Evolutionary conservation across 176 grass and related monocot genomes (phyloP).

Genomic region (Phyllostachys edulis): DNA sequence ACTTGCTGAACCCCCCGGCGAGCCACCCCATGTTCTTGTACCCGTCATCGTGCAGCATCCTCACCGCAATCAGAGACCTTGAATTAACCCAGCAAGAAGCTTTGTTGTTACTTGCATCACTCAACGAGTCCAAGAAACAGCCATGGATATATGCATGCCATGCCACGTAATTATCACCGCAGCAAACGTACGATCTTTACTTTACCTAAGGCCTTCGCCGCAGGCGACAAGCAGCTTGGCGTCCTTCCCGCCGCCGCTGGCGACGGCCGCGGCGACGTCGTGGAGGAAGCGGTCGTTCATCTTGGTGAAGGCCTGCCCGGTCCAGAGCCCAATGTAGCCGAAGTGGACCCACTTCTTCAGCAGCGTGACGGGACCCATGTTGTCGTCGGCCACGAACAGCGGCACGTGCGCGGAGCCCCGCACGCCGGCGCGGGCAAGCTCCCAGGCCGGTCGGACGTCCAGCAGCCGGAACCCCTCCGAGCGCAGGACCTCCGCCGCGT

Average conservation of each 20-base stretch:
- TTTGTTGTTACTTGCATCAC: background rate
- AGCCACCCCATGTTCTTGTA: constrained; percentile 87
- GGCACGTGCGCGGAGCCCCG: constrained; percentile 57
- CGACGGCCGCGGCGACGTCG: constrained; percentile 41
- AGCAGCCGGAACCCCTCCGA: constrained; percentile 66
- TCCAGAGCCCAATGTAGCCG: constrained; percentile 84
- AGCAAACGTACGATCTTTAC: background rate
- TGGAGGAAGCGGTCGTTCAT: constrained; percentile 71
- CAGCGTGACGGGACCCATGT: constrained; percentile 60
- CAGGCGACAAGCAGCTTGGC: constrained; percentile 80
- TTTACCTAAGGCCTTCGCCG: constrained; percentile 88
- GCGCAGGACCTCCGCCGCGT: constrained; percentile 40
- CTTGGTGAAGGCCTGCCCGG: constrained; percentile 81
- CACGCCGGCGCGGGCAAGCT: constrained; percentile 64
- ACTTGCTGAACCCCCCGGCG: constrained; percentile 80
- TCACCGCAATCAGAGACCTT: constrained; percentile 89
- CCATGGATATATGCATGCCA: background rate
- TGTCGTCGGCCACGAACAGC: constrained; percentile 67
- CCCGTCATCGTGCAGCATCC: constrained; percentile 69
- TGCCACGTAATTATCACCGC: background rate
- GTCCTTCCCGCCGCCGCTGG: constrained; percentile 48
- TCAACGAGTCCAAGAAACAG: background rate
- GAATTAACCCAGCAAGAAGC: background rate
- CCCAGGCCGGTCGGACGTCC: constrained; percentile 82
- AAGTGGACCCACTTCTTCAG: constrained; percentile 99